Evolutionary conservation across 225 moss, liverwort and hornwort genomes (phyloP), one percentile per base, ranked within the genome.

Genomic region (Sphagnum contortum): DNA sequence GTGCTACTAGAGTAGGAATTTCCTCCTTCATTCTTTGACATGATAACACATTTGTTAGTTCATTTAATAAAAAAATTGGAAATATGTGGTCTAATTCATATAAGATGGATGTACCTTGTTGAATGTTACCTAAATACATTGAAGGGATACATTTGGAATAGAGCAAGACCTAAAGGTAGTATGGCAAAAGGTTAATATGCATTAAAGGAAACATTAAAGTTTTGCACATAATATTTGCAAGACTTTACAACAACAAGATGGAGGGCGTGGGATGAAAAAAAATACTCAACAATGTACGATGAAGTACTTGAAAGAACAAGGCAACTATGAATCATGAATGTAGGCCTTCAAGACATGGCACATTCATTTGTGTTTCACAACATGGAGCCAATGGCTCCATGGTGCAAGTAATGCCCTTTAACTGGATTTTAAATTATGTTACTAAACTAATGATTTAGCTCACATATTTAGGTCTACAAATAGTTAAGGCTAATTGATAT

Each of bases 61-160:
- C 63, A 70, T 9, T 63, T 70, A 9, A 56, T 62, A 0, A 46
- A 60, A 11, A 54, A 62, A 48, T 3, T 55, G 9, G 51, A 61
- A 0, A 12, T 62, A 3, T 65, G 60, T 12, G 51, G 71, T 4
- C 58, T 3, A 0, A 2, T 65, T 0, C 64, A 71, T 5, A 71
- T 14, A 2, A 4, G 48, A 1, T 71, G 65, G 65, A 71, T 71
- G 59, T 65, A 71, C 4, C 52, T 5, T 0, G 51, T n/a, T 44
- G 59, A 71, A 46, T 9, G 53, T 3, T 71, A 60, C 6, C 45
- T 44, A 5, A 71, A 71, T 9, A 48, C 7, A 2, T 45, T 71
- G 46, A 71, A 65, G 47, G 59, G 51, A 0, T 64, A n/a, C 47
- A 54, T 71, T 0, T 4, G 44, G 44, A 71, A 65, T 3, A 12